phyloP scores from a whole-genome alignment of 768 basidiomycete genomes.

The Hysterangium stoloniferum region DNA sequence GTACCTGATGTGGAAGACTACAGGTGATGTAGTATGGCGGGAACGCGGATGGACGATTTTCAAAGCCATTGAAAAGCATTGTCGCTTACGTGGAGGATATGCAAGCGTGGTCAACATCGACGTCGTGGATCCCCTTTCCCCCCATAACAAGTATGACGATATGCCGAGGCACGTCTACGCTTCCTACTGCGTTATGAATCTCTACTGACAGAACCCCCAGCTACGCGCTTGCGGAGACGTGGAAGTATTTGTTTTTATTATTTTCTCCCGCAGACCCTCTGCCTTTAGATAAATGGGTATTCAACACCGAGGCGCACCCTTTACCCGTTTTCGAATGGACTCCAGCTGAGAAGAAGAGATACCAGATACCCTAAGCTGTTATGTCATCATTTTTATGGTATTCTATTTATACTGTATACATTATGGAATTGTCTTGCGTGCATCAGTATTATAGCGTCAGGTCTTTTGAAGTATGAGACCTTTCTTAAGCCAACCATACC shows the following conservation, averaged over 20 bases:
- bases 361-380: not conserved
- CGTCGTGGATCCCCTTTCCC: not conserved
- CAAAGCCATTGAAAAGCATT: slow-evolving; percentile 16
- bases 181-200: not conserved
- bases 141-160: slow-evolving; percentile 34
- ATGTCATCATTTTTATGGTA: not conserved
- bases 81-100: slow-evolving; percentile 15
- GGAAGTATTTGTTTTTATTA: slow-evolving; percentile 17
- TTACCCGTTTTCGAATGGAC: slow-evolving; percentile 21
- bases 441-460: no score
- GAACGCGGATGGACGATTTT: slow-evolving; percentile 20
- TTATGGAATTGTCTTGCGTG: no score
- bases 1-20: slow-evolving; percentile 19
- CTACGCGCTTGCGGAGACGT: slow-evolving; percentile 17
- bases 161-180: slow-evolving; percentile 60
- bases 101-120: slow-evolving; percentile 14
- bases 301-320: slow-evolving; percentile 32
- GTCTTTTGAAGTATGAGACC: no score
- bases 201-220: not conserved
- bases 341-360: slow-evolving; percentile 13
- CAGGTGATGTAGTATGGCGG: slow-evolving; percentile 17
- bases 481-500: no score
- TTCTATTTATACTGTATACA: not conserved
- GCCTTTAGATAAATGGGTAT: slow-evolving; percentile 26
- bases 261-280: slow-evolving; percentile 18